Percentiles rank a stretch among this genome's conserved stretches.
Evolutionary conservation across 2,329 filamentous ascomycete species (phyloP).

Genomic region (Chaetomium sp.): DNA sequence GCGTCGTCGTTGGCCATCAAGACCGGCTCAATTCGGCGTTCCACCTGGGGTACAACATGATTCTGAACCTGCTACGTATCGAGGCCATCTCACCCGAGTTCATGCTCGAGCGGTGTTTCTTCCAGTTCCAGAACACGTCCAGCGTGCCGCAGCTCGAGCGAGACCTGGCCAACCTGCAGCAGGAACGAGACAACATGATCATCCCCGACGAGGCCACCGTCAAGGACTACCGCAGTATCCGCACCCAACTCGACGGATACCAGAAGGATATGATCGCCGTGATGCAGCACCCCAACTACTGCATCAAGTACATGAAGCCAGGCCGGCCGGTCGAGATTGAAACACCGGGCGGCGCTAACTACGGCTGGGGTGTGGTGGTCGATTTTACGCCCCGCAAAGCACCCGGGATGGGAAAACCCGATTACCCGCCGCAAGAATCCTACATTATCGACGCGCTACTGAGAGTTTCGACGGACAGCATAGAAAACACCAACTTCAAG

Average conservation of each 20-base stretch:
- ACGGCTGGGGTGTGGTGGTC: conserved; percentile 91
- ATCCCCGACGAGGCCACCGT: conserved; percentile 87
- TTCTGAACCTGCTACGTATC: conserved; percentile 93
- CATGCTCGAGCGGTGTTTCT: conserved; percentile 98
- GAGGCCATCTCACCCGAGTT: conserved; percentile 98
- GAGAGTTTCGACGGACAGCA: conserved; percentile 54
- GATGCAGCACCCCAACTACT: conserved; percentile 89
- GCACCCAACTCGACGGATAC: conserved; percentile 80
- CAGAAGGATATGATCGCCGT: conserved; percentile 88
- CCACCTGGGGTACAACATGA: conserved; percentile 98
- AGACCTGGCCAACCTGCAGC: conserved; percentile 76
- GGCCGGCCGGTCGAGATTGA: conserved; percentile 89
- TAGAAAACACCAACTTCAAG: conserved; percentile 40
- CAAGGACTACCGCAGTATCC: conserved; percentile 90
- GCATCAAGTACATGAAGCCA: conserved; percentile 78
- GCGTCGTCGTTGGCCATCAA: conserved; percentile 94
- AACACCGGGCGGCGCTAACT: conserved; percentile 73
- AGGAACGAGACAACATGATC: conserved; percentile 68
- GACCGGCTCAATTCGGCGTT: conserved; percentile 98
- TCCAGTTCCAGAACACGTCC: conserved; percentile 95
- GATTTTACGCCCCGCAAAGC: conserved; percentile 68
- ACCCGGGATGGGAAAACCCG: conserved; percentile 67
- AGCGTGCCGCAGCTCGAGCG: conserved; percentile 83
- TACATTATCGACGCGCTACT: conserved; percentile 84
- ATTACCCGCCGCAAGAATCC: conserved; percentile 72